These are phyloP conservation scores for Odontarrhena argentea DNA, from an alignment of 345 rosid genomes.

Conservation along the genomic window DNA sequence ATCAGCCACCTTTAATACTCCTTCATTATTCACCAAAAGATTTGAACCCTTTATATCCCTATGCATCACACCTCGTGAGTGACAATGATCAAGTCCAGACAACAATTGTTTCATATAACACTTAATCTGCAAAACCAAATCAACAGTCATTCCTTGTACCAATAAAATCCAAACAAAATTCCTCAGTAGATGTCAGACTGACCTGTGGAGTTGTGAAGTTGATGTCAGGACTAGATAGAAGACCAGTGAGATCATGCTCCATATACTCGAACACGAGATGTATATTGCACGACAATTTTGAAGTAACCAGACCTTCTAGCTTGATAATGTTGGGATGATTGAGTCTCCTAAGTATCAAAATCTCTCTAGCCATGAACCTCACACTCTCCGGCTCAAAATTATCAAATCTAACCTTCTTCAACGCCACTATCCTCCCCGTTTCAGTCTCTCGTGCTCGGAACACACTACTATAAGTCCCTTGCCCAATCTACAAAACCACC, in stretches of 20 bases:
- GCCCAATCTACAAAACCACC: conserved; percentile 70
- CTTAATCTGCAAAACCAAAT: conserved; percentile 61
- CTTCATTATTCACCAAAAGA: conserved; percentile 88
- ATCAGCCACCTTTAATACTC: conserved; percentile 83
- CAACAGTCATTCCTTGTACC: conserved; percentile 1
- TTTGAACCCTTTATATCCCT: conserved; percentile 98
- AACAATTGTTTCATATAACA: conserved; percentile 89
- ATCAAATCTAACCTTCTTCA: conserved; percentile 93
- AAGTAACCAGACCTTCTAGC: conserved; percentile 82
- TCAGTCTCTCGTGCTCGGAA: conserved; percentile 86
- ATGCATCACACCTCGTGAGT: conserved; percentile 87
- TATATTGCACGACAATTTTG: conserved; percentile 80
- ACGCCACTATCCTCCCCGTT: conserved; percentile 84
- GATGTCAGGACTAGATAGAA: conserved; percentile 80
- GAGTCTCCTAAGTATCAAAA: conserved; percentile 79
- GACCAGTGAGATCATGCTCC: conserved; percentile 98
- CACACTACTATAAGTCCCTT: conserved; percentile 96
- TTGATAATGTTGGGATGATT: conserved; percentile 93
- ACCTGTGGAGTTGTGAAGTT: conserved; percentile 94
- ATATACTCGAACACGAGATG: conserved; percentile 96
- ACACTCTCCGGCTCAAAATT: conserved; percentile 99
- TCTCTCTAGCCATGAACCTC: conserved; percentile 97
- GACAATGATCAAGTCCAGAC: conserved; percentile 93
- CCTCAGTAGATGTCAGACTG: conserved; percentile 18
- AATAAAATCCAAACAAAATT: neutral